phyloP scores from a whole-genome alignment of 1,139 yeast genomes.

The Candida mesenterica region DNA sequence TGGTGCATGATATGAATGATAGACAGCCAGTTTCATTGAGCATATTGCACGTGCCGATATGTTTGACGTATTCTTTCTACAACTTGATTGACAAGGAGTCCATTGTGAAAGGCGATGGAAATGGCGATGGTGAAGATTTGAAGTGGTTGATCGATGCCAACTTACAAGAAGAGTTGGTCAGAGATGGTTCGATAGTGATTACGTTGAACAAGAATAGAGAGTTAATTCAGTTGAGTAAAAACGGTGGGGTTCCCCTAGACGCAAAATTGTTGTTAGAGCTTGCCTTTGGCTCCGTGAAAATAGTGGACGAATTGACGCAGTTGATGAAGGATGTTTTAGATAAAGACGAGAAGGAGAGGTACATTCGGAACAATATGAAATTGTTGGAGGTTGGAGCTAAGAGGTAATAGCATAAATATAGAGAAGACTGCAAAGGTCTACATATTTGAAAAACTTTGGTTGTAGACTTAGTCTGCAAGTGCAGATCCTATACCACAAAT shows the following conservation, averaged over 20 bases:
- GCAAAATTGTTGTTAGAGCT: conserved; percentile 69
- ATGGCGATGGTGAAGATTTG: conserved; percentile 39
- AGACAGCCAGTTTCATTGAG: conserved; percentile 86
- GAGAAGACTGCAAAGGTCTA: no score
- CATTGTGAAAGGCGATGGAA: conserved; percentile 61
- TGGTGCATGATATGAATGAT: conserved; percentile 70
- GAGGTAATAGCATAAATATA: conserved; percentile 24
- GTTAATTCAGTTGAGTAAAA: conserved; percentile 82
- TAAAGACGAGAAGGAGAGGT: conserved; percentile 48
- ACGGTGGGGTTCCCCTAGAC: conserved; percentile 88
- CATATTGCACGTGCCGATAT: conserved; percentile 83
- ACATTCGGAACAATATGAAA: conserved; percentile 27
- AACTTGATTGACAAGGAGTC: conserved; percentile 64
- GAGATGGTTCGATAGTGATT: conserved; percentile 79
- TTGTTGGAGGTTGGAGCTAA: conserved; percentile 41
- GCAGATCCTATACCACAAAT: no score
- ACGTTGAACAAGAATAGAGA: conserved; percentile 90
- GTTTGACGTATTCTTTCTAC: conserved; percentile 86
- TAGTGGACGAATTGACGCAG: conserved; percentile 65
- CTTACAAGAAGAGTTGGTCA: conserved; percentile 68
- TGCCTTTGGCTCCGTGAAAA: conserved; percentile 60
- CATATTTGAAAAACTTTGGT: no score
- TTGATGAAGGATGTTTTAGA: conserved; percentile 57
- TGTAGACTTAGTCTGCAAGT: no score
- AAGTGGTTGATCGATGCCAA: conserved; percentile 75